Evolutionary conservation across 75 land plant species (phyloP).

Genomic region (Picea glauca): DNA sequence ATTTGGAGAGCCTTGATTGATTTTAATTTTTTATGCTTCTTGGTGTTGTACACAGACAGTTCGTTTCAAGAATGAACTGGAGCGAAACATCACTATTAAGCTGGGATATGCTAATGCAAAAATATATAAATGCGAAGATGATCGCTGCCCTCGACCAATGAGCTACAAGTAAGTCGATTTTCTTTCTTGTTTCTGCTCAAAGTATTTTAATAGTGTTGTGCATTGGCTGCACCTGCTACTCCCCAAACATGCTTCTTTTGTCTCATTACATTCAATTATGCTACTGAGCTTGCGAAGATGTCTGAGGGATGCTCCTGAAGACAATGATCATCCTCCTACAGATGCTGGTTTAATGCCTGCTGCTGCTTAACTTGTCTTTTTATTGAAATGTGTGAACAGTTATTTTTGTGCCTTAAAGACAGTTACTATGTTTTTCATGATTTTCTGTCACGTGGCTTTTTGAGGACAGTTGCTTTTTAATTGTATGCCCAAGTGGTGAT

Average conservation of each 20-base stretch:
- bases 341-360: too few species aligned
- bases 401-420: too few species aligned
- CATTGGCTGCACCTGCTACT: neutral
- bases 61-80: constrained; percentile 96
- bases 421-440: too few species aligned
- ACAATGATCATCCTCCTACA: too few species aligned
- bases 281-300: too few species aligned
- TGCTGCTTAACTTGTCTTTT: too few species aligned
- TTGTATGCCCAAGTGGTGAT: too few species aligned
- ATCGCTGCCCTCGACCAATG: constrained; percentile 88
- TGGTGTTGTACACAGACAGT: constrained; percentile 63
- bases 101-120: constrained; percentile 99
- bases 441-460: too few species aligned
- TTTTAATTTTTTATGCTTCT: neutral
- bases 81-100: constrained; percentile 97
- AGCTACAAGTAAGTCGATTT: constrained; percentile 71
- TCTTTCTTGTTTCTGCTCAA: neutral
- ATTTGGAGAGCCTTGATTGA: neutral
- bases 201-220: neutral
- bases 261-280: neutral
- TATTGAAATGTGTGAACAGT: too few species aligned
- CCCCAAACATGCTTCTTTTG: neutral
- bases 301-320: too few species aligned
- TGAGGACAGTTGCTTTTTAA: too few species aligned
- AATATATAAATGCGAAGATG: constrained; percentile 98